phyloP scores from a whole-genome alignment of 306 rosid genomes.

The Prunus padus region DNA sequence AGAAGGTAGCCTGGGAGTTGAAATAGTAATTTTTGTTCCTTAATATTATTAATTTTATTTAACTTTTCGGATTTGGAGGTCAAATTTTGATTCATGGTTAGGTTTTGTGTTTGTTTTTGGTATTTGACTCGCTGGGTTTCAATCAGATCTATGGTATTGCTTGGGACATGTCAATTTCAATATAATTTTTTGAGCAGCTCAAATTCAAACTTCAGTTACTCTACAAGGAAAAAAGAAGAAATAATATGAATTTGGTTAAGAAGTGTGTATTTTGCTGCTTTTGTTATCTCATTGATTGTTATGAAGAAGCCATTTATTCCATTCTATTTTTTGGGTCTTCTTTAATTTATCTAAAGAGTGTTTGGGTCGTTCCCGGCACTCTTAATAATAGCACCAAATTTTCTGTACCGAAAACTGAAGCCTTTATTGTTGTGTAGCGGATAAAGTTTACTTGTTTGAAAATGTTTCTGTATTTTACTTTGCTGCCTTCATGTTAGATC shows the following conservation, averaged over 20 bases:
- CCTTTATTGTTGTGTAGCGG: background rate
- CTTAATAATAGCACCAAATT: background rate
- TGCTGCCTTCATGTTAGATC: background rate
- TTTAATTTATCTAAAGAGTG: background rate
- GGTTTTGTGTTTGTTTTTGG: background rate
- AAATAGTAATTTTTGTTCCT: background rate
- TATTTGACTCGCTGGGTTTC: background rate
- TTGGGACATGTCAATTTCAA: background rate
- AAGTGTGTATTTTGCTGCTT: background rate
- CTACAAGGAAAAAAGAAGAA: background rate
- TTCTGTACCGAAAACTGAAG: background rate
- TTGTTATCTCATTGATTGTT: background rate
- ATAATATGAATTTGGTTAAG: background rate
- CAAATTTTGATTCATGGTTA: background rate
- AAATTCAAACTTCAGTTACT: background rate
- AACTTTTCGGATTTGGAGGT: slow-evolving; percentile 1
- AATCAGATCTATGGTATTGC: slow-evolving; percentile 3
- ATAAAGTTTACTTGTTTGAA: background rate
- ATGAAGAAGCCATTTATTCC: background rate
- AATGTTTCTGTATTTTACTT: background rate
- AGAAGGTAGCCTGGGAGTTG: background rate
- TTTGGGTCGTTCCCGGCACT: background rate
- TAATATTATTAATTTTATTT: background rate
- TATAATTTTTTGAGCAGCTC: background rate
- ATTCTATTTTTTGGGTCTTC: background rate